A percentile compares a stretch with the other conserved stretches of the same genome.
Evolutionary conservation across 148 eudicot genomes (phyloP).

Genomic region (Tetragonia tetragonoides): DNA sequence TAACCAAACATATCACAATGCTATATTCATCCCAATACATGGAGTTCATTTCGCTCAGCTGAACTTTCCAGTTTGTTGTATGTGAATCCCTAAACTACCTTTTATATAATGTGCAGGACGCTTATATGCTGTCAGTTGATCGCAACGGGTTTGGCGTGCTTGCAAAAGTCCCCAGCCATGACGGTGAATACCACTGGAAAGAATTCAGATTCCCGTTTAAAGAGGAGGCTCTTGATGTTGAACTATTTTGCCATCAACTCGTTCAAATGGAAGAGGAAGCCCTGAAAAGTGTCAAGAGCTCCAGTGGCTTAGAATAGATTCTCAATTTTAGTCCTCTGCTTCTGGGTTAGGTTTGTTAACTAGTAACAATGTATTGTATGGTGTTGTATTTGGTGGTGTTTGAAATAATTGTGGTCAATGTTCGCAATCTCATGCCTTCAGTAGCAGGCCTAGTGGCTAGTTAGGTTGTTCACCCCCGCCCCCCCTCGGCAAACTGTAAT

Average conservation of each 20-base stretch:
- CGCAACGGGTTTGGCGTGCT: conserved; percentile 75
- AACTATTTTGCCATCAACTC: conserved; percentile 59
- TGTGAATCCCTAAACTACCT: not conserved
- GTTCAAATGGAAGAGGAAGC: conserved; percentile 84
- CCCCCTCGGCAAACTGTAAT: no score
- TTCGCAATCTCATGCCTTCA: no score
- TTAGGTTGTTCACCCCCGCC: no score
- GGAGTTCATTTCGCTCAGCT: not conserved
- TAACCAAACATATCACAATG: no score
- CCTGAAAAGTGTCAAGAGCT: conserved; percentile 53
- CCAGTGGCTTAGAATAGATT: conserved; percentile 43
- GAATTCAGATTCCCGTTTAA: conserved; percentile 57
- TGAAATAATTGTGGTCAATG: no score
- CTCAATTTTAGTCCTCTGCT: not conserved
- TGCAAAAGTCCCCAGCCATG: conserved; percentile 53
- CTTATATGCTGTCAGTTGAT: conserved; percentile 62
- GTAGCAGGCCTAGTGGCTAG: no score
- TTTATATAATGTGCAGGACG: conserved; percentile 50
- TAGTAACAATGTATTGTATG: not conserved
- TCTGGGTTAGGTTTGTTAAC: no score
- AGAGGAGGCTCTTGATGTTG: conserved; percentile 64
- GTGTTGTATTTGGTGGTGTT: no score
- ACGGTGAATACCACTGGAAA: conserved; percentile 66
- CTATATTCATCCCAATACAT: no score
- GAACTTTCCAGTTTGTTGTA: not conserved